Conservation (phyloP, 345 rosid species). For the Laguncularia racemosa region DNA sequence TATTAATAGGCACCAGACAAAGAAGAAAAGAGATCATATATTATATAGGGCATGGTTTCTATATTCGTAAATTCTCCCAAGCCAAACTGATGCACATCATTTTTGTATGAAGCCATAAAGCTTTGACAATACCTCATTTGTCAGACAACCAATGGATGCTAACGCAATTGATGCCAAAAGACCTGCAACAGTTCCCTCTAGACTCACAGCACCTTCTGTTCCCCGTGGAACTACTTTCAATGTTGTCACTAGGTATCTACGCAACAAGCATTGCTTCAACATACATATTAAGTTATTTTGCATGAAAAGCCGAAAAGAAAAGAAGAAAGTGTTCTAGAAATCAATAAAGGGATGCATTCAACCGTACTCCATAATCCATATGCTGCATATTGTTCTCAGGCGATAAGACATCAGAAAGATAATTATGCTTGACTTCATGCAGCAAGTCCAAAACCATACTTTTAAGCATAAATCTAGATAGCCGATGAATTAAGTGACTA, state of each 20-base stretch:
- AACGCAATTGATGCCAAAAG: constrained; percentile 67
- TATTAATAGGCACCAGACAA: no score
- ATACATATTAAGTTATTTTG: not conserved
- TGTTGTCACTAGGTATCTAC: constrained; percentile 78
- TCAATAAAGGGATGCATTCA: no score
- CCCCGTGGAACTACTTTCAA: constrained; percentile 91
- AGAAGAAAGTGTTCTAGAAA: no score
- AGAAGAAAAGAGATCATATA: no score
- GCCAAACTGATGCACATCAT: not conserved
- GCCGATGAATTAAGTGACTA: no score
- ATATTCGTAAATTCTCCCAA: not conserved
- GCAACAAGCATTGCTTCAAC: constrained; percentile 2
- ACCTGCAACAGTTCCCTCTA: constrained; percentile 93
- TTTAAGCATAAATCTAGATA: no score
- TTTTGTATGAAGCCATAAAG: not conserved
- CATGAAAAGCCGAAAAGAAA: not conserved
- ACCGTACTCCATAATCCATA: no score
- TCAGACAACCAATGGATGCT: constrained; percentile 54
- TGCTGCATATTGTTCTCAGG: no score
- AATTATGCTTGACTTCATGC: no score
- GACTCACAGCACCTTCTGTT: constrained; percentile 93
- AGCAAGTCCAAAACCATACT: no score
- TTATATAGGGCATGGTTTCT: no score
- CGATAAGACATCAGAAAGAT: no score
- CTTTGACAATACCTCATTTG: constrained; percentile 53